Evolutionary conservation across 805 yeast genomes (phyloP).

Genomic region (Zygosaccharomyces gambellarensis): DNA sequence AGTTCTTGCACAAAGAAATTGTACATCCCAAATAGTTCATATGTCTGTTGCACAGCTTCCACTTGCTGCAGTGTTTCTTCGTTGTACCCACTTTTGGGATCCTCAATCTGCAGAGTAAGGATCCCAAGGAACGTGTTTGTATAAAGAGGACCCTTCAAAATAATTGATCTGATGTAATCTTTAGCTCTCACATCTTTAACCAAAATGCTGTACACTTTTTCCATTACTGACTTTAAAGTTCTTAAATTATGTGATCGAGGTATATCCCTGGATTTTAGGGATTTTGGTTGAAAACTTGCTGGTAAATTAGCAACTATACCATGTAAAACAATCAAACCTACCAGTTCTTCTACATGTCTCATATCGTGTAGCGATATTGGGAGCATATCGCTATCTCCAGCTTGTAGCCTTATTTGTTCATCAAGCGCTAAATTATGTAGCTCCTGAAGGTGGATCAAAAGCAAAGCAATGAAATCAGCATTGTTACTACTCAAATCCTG

Average conservation of each 20-base stretch:
- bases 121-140: slow-evolving; percentile 54
- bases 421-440: slow-evolving; percentile 14
- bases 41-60: slow-evolving; percentile 55
- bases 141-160: slow-evolving; percentile 62
- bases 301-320: slow-evolving; percentile 67
- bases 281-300: slow-evolving; percentile 55
- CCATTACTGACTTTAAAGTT: slow-evolving; percentile 17
- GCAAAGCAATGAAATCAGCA: slow-evolving; percentile 16
- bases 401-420: slow-evolving; percentile 9
- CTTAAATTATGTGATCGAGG: slow-evolving; percentile 16
- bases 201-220: slow-evolving; percentile 24
- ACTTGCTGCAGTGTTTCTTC: slow-evolving; percentile 24
- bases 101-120: background rate
- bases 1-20: slow-evolving; percentile 51
- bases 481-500: slow-evolving; percentile 7
- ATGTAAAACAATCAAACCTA: slow-evolving; percentile 60
- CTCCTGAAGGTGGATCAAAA: slow-evolving; percentile 15
- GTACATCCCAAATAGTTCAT: slow-evolving; percentile 56
- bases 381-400: slow-evolving; percentile 31
- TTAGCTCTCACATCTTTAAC: slow-evolving; percentile 12
- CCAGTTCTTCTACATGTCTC: slow-evolving; percentile 60
- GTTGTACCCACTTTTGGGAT: background rate
- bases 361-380: slow-evolving; percentile 82
- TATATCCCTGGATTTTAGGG: slow-evolving; percentile 22
- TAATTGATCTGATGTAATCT: slow-evolving; percentile 35